Percentiles rank a stretch among this genome's conserved stretches.
phyloP scores from a whole-genome alignment of 306 rosid species.

The Fagus sylvatica region DNA sequence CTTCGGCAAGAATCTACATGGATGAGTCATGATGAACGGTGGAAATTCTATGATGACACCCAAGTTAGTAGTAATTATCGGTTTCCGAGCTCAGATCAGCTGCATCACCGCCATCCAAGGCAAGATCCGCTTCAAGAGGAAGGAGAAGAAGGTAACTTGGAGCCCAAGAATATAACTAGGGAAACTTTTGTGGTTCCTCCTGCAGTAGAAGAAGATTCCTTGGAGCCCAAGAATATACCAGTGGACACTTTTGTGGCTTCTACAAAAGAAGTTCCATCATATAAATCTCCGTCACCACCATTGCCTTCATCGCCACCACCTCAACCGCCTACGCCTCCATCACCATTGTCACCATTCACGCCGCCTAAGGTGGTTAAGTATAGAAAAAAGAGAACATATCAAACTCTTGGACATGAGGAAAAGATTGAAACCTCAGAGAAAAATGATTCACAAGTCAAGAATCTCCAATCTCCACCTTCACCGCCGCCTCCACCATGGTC shows the following conservation, averaged over 20 bases:
- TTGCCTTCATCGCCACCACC: slow-evolving; percentile 19
- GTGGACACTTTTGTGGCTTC: slow-evolving; percentile 42
- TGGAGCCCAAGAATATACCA: slow-evolving; percentile 25
- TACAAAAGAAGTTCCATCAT: slow-evolving; percentile 24
- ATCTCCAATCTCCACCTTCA: slow-evolving; percentile 18
- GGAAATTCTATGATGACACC: slow-evolving; percentile 72
- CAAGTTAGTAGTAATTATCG: slow-evolving; percentile 37
- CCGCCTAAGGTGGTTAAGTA: slow-evolving; percentile 23
- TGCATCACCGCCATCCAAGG: slow-evolving; percentile 31
- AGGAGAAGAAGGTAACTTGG: slow-evolving; percentile 17
- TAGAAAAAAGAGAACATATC: slow-evolving; percentile 35
- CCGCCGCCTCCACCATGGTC: slow-evolving; percentile 19
- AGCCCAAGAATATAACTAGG: neutral
- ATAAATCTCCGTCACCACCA: slow-evolving; percentile 2
- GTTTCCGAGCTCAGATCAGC: slow-evolving; percentile 30
- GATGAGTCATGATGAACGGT: slow-evolving; percentile 46
- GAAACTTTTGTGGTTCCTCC: neutral
- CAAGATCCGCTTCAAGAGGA: slow-evolving; percentile 24
- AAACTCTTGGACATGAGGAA: slow-evolving; percentile 20
- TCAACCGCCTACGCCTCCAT: slow-evolving; percentile 17
- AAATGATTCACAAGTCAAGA: slow-evolving; percentile 1
- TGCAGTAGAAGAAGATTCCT: no score
- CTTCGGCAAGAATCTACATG: slow-evolving; percentile 67
- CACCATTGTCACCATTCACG: slow-evolving; percentile 4
- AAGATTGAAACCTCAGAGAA: neutral